phyloP scores from a whole-genome alignment of 306 rosid species.

The Prunus armeniaca region DNA sequence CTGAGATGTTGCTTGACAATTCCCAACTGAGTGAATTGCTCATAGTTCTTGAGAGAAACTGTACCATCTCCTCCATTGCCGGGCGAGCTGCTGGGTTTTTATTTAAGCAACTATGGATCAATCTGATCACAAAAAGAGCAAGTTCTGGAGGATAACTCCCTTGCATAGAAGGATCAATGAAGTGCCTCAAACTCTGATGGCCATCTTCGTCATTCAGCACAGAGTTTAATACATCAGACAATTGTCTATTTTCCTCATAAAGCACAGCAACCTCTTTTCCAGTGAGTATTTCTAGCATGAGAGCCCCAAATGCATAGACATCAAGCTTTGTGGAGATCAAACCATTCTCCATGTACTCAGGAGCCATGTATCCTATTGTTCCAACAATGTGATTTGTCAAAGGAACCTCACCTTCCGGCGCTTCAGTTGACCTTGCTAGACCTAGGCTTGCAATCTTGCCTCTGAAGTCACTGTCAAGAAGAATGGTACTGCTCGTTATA shows the following conservation, averaged over 20 bases:
- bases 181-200: constrained; percentile 39
- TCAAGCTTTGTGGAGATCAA: constrained; percentile 72
- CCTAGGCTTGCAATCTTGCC: constrained; percentile 65
- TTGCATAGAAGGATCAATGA: constrained; percentile 55
- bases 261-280: constrained; percentile 66
- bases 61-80: constrained; percentile 64
- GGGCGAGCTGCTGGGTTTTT: constrained; percentile 65
- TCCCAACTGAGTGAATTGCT: constrained; percentile 72
- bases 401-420: constrained; percentile 46
- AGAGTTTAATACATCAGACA: constrained; percentile 32
- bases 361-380: constrained; percentile 88
- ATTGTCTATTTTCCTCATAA: constrained; percentile 29
- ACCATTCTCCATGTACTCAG: constrained; percentile 86
- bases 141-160: constrained; percentile 60
- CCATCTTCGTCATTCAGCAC: constrained; percentile 32
- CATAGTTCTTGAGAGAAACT: constrained; percentile 47
- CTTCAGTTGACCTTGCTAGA: constrained; percentile 56
- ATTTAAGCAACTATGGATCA: constrained; percentile 47
- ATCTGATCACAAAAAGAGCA: constrained; percentile 40
- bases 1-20: constrained; percentile 29
- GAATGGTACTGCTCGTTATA: constrained; percentile 59
- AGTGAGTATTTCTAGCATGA: constrained; percentile 62
- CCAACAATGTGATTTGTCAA: constrained; percentile 81
- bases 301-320: constrained; percentile 76
- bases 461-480: constrained; percentile 58